phyloP scores from a whole-genome alignment of 176 grass and related monocot genomes.

The Bolboschoenus planiculmis region DNA sequence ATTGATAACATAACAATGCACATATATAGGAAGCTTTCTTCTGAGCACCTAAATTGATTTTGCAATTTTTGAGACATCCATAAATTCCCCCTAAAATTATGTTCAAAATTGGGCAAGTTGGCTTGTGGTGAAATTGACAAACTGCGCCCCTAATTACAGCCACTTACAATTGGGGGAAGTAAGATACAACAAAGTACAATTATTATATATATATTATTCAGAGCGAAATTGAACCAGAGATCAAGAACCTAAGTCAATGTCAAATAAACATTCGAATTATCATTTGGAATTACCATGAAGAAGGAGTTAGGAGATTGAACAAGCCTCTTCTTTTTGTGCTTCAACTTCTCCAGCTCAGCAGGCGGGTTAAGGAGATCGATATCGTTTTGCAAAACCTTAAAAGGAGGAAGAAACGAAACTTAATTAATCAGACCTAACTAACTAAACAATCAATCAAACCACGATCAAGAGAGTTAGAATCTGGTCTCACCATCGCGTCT shows the following conservation, averaged over 20 bases:
- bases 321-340: constrained; percentile 88
- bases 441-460: neutral
- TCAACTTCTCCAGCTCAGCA: constrained; percentile 61
- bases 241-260: neutral
- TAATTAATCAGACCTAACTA: neutral
- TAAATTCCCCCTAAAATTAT: neutral
- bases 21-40: neutral
- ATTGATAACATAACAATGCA: neutral
- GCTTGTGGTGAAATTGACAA: neutral
- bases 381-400: constrained; percentile 65
- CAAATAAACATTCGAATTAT: neutral
- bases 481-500: neutral
- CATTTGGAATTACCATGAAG: constrained; percentile 44
- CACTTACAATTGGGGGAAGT: neutral
- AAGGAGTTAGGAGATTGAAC: constrained; percentile 81
- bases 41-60: neutral
- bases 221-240: neutral
- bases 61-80: neutral
- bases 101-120: neutral
- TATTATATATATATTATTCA: neutral
- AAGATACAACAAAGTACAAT: neutral
- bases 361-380: constrained; percentile 80
- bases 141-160: neutral
- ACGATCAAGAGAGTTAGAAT: neutral
- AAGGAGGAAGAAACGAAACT: neutral